Percentiles rank a stretch among this genome's conserved stretches.
Conservation (phyloP, 768 basidiomycete species). For the Pholiota microspora region DNA sequence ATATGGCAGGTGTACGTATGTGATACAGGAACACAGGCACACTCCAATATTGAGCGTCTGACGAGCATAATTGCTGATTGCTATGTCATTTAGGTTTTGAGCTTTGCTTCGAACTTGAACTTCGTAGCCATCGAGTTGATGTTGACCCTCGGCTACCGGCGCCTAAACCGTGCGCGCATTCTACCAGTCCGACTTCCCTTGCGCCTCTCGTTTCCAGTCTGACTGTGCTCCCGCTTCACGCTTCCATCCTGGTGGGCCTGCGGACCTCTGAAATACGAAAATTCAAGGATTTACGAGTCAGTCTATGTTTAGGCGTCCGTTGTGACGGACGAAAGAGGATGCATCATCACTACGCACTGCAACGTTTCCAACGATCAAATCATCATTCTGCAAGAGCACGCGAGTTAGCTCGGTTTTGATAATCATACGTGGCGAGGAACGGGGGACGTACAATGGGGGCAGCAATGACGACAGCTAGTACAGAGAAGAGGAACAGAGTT, state of each 20-base stretch:
- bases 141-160: too few species aligned
- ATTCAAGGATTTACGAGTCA: background rate
- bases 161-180: too few species aligned
- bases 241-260: background rate
- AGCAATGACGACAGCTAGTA: background rate
- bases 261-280: background rate
- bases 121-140: too few species aligned
- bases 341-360: background rate
- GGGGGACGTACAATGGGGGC: background rate
- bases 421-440: background rate
- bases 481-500: background rate
- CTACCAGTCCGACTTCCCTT: too few species aligned
- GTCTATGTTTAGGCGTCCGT: background rate
- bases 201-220: too few species aligned
- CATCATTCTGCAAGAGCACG: background rate
- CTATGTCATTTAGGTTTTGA: too few species aligned
- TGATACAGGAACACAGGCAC: too few species aligned
- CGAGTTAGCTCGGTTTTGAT: background rate
- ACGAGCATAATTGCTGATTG: too few species aligned
- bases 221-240: background rate
- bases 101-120: too few species aligned
- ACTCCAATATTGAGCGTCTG: too few species aligned
- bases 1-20: too few species aligned
- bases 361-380: background rate
- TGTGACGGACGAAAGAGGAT: background rate